These are phyloP conservation scores for Chrysoporthe austroafricana DNA, from an alignment of 2,329 filamentous ascomycete species.

Conservation along the genomic window DNA sequence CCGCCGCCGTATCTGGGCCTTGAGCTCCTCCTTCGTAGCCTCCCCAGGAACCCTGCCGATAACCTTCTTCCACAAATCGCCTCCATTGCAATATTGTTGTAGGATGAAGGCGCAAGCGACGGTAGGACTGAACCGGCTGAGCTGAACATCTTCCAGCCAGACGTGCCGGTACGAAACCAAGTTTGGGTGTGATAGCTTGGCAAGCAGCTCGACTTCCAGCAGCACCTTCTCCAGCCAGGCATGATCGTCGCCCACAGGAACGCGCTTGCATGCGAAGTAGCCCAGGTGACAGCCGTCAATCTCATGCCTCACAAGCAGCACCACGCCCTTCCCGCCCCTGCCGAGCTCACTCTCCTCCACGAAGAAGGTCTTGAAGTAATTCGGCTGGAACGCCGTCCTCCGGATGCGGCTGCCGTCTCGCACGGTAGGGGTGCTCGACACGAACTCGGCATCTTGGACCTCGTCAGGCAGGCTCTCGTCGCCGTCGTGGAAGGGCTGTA, in stretches of 20 bases:
- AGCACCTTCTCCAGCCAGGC: slow-evolving; percentile 93
- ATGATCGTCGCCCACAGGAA: slow-evolving; percentile 93
- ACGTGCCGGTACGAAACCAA: slow-evolving; percentile 96
- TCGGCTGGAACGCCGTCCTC: slow-evolving; percentile 82
- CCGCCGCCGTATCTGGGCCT: slow-evolving; percentile 80
- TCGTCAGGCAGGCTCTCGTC: slow-evolving; percentile 34
- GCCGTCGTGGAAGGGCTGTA: slow-evolving; percentile 47
- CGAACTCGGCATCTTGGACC: slow-evolving; percentile 50
- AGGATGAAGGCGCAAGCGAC: slow-evolving; percentile 96
- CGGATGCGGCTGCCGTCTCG: slow-evolving; percentile 72
- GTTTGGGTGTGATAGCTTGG: slow-evolving; percentile 91
- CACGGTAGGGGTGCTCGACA: slow-evolving; percentile 55
- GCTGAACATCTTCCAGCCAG: slow-evolving; percentile 88
- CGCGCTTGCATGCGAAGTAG: slow-evolving; percentile 93
- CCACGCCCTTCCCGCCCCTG: slow-evolving; percentile 90
- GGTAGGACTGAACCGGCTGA: slow-evolving; percentile 84
- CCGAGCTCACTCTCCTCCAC: slow-evolving; percentile 86
- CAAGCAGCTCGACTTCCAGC: slow-evolving; percentile 89
- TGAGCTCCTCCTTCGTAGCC: slow-evolving; percentile 80
- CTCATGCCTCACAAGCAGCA: slow-evolving; percentile 89
- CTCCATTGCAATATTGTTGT: slow-evolving; percentile 95
- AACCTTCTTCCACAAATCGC: slow-evolving; percentile 87
- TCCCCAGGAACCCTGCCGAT: slow-evolving; percentile 67
- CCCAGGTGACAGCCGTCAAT: slow-evolving; percentile 88
- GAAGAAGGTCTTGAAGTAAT: slow-evolving; percentile 94